These are phyloP conservation scores for Sporothrix luriei DNA, from an alignment of 2,329 filamentous ascomycete genomes.

Conservation along the genomic window DNA sequence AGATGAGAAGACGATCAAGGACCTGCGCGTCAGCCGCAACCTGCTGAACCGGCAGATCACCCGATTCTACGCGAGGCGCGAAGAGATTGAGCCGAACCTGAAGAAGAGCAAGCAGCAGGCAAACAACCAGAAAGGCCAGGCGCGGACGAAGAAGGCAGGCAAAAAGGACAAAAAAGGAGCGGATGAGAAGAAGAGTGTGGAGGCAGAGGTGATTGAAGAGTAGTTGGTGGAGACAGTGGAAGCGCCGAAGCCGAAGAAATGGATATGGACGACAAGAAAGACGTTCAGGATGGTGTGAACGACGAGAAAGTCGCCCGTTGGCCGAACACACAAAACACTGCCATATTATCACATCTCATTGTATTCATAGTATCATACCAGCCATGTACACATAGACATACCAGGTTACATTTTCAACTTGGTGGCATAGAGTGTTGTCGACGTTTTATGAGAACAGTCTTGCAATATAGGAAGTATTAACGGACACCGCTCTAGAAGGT, in stretches of 20 bases:
- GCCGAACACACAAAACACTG: background rate
- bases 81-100: slow-evolving; percentile 32
- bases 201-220: too few species aligned
- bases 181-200: too few species aligned
- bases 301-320: background rate
- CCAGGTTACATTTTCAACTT: background rate
- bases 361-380: background rate
- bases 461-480: too few species aligned
- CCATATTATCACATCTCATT: background rate
- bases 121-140: background rate
- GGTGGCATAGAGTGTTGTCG: background rate
- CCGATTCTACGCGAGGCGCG: slow-evolving; percentile 37
- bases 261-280: background rate
- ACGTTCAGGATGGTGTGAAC: background rate
- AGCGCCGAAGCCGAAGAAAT: background rate
- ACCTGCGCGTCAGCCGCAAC: slow-evolving; percentile 42
- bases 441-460: too few species aligned
- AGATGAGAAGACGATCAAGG: slow-evolving; percentile 40
- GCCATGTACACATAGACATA: background rate
- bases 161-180: too few species aligned
- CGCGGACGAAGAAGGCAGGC: background rate
- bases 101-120: background rate
- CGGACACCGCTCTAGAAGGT: too few species aligned
- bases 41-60: slow-evolving; percentile 42
- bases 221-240: too few species aligned